These are phyloP conservation scores for Chytriomyces hyalinus DNA, from an alignment of 192 early-diverging fungal genomes.

Conservation along the genomic window DNA sequence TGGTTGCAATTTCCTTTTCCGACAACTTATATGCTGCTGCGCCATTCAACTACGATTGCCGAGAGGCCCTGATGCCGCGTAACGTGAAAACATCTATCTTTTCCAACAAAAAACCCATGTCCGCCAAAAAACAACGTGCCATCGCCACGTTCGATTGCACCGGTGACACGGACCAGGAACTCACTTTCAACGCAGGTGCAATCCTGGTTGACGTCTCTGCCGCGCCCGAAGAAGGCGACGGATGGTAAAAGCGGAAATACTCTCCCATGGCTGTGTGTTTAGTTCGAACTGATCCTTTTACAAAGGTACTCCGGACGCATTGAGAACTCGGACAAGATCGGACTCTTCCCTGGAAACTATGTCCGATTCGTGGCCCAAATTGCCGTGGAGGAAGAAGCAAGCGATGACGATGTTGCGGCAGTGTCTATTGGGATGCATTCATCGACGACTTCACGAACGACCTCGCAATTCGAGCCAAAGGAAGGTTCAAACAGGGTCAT, in stretches of 20 bases:
- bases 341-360: conserved; percentile 70
- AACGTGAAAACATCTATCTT: no score
- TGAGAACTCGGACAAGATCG: conserved; percentile 46
- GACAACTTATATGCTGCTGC: no score
- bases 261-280: no score
- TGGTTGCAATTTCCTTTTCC: no score
- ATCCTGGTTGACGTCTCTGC: conserved; percentile 50
- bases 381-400: not conserved
- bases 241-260: conserved; percentile 44
- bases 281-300: no score
- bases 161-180: conserved; percentile 63
- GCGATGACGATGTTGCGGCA: not conserved
- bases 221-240: conserved; percentile 55
- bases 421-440: not conserved
- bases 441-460: no score
- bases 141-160: conserved; percentile 64
- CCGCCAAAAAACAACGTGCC: conserved; percentile 28
- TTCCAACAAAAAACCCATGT: no score
- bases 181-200: conserved; percentile 61
- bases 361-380: conserved; percentile 34
- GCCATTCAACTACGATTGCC: no score
- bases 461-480: no score
- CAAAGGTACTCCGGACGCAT: conserved; percentile 47
- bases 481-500: no score
- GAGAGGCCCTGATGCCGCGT: no score